phyloP scores from a whole-genome alignment of 2,329 filamentous ascomycete genomes.

The Colletotrichum magnum region DNA sequence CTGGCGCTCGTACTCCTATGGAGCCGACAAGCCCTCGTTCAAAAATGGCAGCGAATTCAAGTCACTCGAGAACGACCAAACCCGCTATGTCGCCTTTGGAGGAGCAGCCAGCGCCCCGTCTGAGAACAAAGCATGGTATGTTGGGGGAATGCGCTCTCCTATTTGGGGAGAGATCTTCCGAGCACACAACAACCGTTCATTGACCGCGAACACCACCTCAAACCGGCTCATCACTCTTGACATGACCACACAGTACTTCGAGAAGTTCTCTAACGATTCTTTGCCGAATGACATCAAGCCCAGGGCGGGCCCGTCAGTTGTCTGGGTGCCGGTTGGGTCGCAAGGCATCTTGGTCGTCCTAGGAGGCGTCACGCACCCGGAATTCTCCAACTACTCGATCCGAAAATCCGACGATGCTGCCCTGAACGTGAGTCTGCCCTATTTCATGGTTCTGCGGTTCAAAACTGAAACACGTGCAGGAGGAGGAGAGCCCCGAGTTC shows the following conservation, averaged over 20 bases:
- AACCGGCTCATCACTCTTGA: slow-evolving; percentile 73
- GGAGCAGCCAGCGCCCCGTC: slow-evolving; percentile 76
- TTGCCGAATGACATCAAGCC: slow-evolving; percentile 64
- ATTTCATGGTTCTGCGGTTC: slow-evolving; percentile 23
- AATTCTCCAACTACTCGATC: slow-evolving; percentile 53
- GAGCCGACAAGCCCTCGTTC: slow-evolving; percentile 52
- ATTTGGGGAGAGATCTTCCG: slow-evolving; percentile 64
- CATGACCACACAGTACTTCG: slow-evolving; percentile 63
- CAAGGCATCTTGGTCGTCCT: slow-evolving; percentile 84
- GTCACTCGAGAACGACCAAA: slow-evolving; percentile 66
- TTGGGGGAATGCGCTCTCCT: slow-evolving; percentile 72
- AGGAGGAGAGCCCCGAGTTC: slow-evolving; percentile 77
- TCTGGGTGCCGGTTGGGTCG: slow-evolving; percentile 83
- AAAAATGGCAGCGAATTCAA: slow-evolving; percentile 42
- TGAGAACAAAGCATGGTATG: slow-evolving; percentile 80
- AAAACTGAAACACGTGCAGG: slow-evolving; percentile 53
- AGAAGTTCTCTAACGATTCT: slow-evolving; percentile 71
- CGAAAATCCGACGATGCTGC: slow-evolving; percentile 49
- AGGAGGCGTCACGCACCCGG: slow-evolving; percentile 78
- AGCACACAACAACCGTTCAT: slow-evolving; percentile 49
- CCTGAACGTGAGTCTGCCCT: slow-evolving; percentile 55
- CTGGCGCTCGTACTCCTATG: slow-evolving; percentile 70
- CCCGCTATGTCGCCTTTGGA: slow-evolving; percentile 75
- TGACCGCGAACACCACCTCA: slow-evolving; percentile 58
- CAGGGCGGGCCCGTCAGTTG: slow-evolving; percentile 75